Percentiles rank a stretch among this genome's conserved stretches.
These are phyloP conservation scores for Sarocladiaceae sp. DNA, from an alignment of 2,329 filamentous ascomycete genomes.

Conservation along the genomic window DNA sequence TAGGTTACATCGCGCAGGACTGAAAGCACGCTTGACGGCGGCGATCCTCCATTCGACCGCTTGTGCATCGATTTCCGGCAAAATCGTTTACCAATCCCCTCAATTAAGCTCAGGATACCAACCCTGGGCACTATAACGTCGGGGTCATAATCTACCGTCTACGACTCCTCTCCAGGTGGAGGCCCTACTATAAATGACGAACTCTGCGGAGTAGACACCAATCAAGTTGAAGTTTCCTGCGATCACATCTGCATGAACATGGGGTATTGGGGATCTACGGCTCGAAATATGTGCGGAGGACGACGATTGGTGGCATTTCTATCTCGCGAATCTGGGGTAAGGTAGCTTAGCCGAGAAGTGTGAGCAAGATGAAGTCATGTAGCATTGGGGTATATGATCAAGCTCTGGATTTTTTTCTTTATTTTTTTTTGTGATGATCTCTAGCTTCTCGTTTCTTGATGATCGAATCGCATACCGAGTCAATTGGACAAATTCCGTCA, in stretches of 20 bases:
- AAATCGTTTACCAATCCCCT: neutral
- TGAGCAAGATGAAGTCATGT: neutral
- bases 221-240: neutral
- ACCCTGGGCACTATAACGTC: neutral
- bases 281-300: neutral
- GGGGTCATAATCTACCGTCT: conserved; percentile 5
- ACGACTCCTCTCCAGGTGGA: neutral
- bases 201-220: too few relatives aligned
- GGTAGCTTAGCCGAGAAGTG: neutral
- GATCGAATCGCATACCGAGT: neutral
- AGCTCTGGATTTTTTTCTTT: too few relatives aligned
- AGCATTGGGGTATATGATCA: neutral
- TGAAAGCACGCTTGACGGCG: too few relatives aligned
- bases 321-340: neutral
- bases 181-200: neutral
- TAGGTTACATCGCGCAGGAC: too few relatives aligned
- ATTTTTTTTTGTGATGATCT: too few relatives aligned
- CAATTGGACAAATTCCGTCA: neutral
- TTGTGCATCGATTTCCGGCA: neutral
- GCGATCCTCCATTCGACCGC: neutral
- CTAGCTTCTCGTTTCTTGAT: too few relatives aligned
- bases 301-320: neutral
- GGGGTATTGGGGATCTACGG: neutral
- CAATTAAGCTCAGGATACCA: neutral
- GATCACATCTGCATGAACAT: neutral